Base-by-base conservation (phyloP, 257 asterid species). In the Solanum pimpinellifolium region DNA sequence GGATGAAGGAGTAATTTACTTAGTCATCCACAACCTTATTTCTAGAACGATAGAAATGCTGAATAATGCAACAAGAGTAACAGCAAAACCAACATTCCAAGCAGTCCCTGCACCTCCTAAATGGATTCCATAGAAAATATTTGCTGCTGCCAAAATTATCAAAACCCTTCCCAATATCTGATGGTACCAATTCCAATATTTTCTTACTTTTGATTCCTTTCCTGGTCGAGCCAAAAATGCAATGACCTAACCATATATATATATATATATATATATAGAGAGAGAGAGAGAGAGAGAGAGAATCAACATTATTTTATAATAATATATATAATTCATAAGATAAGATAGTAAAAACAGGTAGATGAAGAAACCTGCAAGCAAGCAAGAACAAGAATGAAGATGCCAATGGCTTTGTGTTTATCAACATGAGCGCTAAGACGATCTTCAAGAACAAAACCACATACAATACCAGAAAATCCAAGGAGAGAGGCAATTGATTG, bases 181-280 rank as follows among this genome's bases (percentile, higher is more conserved):
- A 91, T 97, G 99, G 37, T 96, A 97, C 98, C 98, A 96, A 87
- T 95, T 97, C 99, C 99, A 97, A 25, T 95, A 96, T 41, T 93
- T 93, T 60, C 99, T 88, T 12, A 89, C 88, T 85, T 97, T 95
- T 2, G 99, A 92, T 16, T 88, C 88, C 90, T 95, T 96, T 60
- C 88, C 90, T 25, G 99, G 99, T 88, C 99, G 88, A 41, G 87
- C 93, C 90, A 97, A 88, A 83, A 95, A 18, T 3, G 99, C 99
- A 60, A 93, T 68, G 5, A 93, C 95, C 99, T 97, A 87, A 47
- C 68, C 66, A 47, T 78, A 47, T 39, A 74, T 74, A 69, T 21
- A 21, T 65, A 65, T 78, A 47, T 39, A 74, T 74, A 69, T 21
- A 21, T 65, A 65, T 29, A 29, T 29, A 29, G 2, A 29, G 29